phyloP scores from a whole-genome alignment of 2,329 filamentous ascomycete genomes.

The Hymenoscyphus salicellus region DNA sequence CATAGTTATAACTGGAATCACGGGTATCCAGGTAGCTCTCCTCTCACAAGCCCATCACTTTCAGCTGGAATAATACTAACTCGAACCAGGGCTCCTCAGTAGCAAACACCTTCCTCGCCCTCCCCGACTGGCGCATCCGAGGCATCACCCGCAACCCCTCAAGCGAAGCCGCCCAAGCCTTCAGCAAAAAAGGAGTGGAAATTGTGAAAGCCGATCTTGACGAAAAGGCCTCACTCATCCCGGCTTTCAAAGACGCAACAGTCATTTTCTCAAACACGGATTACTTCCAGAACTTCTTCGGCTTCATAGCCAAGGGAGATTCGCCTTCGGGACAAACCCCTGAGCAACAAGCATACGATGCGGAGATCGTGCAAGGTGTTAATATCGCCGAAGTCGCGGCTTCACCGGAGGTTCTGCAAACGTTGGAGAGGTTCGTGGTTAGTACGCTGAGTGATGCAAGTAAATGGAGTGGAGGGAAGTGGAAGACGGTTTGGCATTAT shows the following conservation, averaged over 20 bases:
- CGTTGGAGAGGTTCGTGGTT: slow-evolving; percentile 40
- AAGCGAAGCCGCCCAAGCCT: slow-evolving; percentile 41
- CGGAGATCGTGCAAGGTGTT: slow-evolving; percentile 38
- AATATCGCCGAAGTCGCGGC: slow-evolving; percentile 38
- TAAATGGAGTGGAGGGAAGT: slow-evolving; percentile 39
- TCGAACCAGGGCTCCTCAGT: background rate
- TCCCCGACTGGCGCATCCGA: slow-evolving; percentile 34
- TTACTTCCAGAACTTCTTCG: slow-evolving; percentile 22
- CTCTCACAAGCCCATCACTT: too few species aligned
- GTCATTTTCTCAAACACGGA: slow-evolving; percentile 54
- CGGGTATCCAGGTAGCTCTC: too few species aligned
- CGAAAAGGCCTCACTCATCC: slow-evolving; percentile 38
- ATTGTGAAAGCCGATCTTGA: slow-evolving; percentile 44
- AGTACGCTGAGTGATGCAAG: slow-evolving; percentile 38
- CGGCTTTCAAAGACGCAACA: slow-evolving; percentile 43
- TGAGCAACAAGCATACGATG: slow-evolving; percentile 42
- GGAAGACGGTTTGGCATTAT: slow-evolving; percentile 39
- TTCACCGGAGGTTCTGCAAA: slow-evolving; percentile 18
- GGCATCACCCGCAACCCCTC: slow-evolving; percentile 44
- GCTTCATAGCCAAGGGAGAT: slow-evolving; percentile 20
- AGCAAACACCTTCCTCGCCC: slow-evolving; percentile 1
- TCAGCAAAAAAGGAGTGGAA: slow-evolving; percentile 42
- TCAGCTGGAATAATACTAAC: too few species aligned
- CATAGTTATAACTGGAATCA: too few species aligned
- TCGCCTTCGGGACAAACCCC: background rate